These are phyloP conservation scores for Amanita jacksonii DNA, from an alignment of 768 basidiomycete genomes.

Conservation along the genomic window DNA sequence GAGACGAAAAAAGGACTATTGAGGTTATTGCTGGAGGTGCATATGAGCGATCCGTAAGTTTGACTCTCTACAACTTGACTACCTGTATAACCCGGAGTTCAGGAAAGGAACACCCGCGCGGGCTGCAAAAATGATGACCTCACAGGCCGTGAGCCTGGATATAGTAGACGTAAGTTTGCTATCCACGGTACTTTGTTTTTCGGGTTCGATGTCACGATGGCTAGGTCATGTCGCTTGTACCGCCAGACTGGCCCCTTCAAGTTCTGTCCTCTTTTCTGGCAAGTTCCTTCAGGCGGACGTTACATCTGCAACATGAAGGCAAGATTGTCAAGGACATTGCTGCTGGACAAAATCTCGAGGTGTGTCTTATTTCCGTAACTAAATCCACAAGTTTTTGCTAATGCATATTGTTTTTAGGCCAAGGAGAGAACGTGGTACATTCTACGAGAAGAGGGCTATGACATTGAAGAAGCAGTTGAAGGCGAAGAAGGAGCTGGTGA, in stretches of 20 bases:
- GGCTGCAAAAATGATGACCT: slow-evolving; percentile 62
- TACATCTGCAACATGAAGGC: slow-evolving; percentile 63
- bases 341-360: slow-evolving; percentile 71
- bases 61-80: not conserved
- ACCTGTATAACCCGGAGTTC: not conserved
- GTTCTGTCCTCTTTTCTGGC: slow-evolving; percentile 68
- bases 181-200: not conserved
- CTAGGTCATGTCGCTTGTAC: slow-evolving; percentile 61
- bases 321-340: slow-evolving; percentile 72
- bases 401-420: slow-evolving; percentile 25
- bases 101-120: slow-evolving; percentile 48
- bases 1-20: slow-evolving; percentile 49
- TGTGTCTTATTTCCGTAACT: slow-evolving; percentile 14
- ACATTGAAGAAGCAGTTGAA: slow-evolving; percentile 26
- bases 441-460: slow-evolving; percentile 45
- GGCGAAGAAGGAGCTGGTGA: slow-evolving; percentile 48
- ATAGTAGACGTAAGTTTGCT: slow-evolving; percentile 53
- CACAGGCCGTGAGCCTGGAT: slow-evolving; percentile 75
- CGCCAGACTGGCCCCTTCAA: slow-evolving; percentile 66
- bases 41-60: slow-evolving; percentile 63
- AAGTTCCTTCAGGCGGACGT: slow-evolving; percentile 65
- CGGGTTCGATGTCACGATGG: slow-evolving; percentile 5
- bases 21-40: slow-evolving; percentile 68
- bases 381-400: not conserved
- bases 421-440: slow-evolving; percentile 49